Base-by-base conservation (phyloP, 768 basidiomycete species). In the Boletus fagicola region DNA sequence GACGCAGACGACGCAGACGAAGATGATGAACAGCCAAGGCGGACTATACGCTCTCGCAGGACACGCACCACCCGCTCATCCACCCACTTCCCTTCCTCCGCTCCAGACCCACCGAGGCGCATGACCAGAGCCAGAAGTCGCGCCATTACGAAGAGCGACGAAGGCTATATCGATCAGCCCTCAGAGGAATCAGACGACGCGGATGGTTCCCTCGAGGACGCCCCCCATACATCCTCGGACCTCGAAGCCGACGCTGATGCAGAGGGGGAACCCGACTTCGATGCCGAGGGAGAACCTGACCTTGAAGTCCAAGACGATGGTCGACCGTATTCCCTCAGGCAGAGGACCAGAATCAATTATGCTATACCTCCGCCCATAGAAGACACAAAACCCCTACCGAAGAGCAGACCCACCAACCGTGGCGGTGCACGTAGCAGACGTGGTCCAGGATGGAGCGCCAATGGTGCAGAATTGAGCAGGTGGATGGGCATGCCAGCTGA, bases 291-390 rank as follows among this genome's bases (percentile, higher is more conserved):
- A 4, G 77, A 76, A 31, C 64, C 62, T 38, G 78, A 71, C 54
- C 65, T 68, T 2, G 80, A 81, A 52, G 50, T 72, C 16, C 79
- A 79, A 46, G 71, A 74, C 24, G 77, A 77, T 28, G 66, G 68
- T 30, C 58, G 55, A 64, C 67, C 68, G 20, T 93, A 93, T 63
- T 66, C 83, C 0, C 75, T 93, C 38, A 77, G 91, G 20, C 82
- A 85, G 64, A 77, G 90, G 50, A 67, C 65, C 45, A 81, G 62
- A 51, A 84, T 93, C 63, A 91, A 92, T 66, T 93, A 93, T 55
- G 86, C 86, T 13, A 88, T 92, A 22, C 89, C 88, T 1, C 90
- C 91, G 0, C 87, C 90, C 1, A 74, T 93, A 16, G 91, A 93
- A 49, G 89, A 92, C 36, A 74, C 88, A 69, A 73, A 62, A 24